phyloP scores from a whole-genome alignment of 768 basidiomycete species.

The Lactifluus pinguis region DNA sequence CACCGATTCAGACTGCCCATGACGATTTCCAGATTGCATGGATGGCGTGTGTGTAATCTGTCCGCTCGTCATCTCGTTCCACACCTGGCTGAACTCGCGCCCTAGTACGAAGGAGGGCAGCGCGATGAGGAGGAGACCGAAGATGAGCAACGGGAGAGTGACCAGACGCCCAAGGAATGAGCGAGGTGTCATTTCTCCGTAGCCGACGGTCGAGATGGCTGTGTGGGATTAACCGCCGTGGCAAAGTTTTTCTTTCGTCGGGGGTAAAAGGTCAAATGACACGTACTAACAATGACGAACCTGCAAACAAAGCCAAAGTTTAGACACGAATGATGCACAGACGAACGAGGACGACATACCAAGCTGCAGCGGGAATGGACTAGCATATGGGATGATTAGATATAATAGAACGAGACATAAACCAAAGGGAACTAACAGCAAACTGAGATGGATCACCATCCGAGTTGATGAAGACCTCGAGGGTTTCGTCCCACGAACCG shows the following conservation, averaged over 20 bases:
- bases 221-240: background rate
- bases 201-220: slow-evolving; percentile 87
- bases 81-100: slow-evolving; percentile 82
- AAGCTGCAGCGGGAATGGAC: slow-evolving; percentile 68
- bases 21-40: background rate
- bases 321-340: background rate
- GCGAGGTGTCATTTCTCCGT: slow-evolving; percentile 85
- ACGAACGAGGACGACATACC: slow-evolving; percentile 43
- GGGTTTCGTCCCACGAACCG: slow-evolving; percentile 76
- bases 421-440: slow-evolving; percentile 36
- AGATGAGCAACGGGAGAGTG: slow-evolving; percentile 79
- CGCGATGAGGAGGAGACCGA: slow-evolving; percentile 82
- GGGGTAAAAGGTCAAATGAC: background rate
- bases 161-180: slow-evolving; percentile 81
- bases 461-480: slow-evolving; percentile 74
- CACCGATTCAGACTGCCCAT: background rate
- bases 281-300: slow-evolving; percentile 77
- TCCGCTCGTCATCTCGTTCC: slow-evolving; percentile 64
- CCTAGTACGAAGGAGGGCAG: slow-evolving; percentile 89
- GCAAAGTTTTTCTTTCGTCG: background rate
- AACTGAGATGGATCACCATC: slow-evolving; percentile 82
- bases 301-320: slow-evolving; percentile 22
- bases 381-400: slow-evolving; percentile 20
- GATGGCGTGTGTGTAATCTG: background rate
- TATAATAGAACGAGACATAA: background rate